A percentile compares a stretch with the other conserved stretches of the same genome.
These are phyloP conservation scores for Alternaria consortialis DNA, from an alignment of 2,329 filamentous ascomycete species.

Conservation along the genomic window DNA sequence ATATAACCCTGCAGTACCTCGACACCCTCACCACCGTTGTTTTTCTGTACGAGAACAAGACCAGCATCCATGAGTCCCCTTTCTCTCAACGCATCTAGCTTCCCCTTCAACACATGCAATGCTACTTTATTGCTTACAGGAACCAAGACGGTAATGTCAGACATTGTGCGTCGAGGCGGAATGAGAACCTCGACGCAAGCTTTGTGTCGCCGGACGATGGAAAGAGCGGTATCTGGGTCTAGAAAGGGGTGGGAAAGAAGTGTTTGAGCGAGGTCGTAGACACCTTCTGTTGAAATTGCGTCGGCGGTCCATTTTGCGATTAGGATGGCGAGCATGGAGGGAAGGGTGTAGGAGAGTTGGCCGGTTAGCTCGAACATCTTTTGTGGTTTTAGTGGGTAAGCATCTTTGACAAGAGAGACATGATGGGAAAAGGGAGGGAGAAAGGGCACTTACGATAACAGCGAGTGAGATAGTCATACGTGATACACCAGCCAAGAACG, in stretches of 20 bases:
- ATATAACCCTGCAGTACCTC: slow-evolving; percentile 65
- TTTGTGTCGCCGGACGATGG: slow-evolving; percentile 52
- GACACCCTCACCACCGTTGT: background rate
- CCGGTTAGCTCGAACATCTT: slow-evolving; percentile 67
- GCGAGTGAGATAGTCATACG: slow-evolving; percentile 67
- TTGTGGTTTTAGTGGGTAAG: background rate
- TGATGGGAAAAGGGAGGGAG: background rate
- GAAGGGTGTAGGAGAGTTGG: slow-evolving; percentile 65
- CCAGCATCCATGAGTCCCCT: slow-evolving; percentile 67
- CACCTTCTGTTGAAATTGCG: slow-evolving; percentile 61
- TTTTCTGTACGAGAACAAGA: slow-evolving; percentile 61
- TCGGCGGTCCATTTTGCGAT: slow-evolving; percentile 68
- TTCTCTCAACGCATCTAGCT: slow-evolving; percentile 58
- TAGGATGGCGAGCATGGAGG: slow-evolving; percentile 68
- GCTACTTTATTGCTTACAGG: slow-evolving; percentile 56
- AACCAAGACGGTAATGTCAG: slow-evolving; percentile 63
- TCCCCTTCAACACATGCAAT: slow-evolving; percentile 53
- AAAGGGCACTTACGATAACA: slow-evolving; percentile 55
- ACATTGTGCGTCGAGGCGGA: slow-evolving; percentile 64
- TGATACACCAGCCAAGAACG: slow-evolving; percentile 66
- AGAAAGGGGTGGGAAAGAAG: slow-evolving; percentile 68
- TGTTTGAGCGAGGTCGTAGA: slow-evolving; percentile 68
- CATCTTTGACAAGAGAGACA: background rate
- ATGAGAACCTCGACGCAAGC: slow-evolving; percentile 58
- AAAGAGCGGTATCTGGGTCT: slow-evolving; percentile 61